Evolutionary conservation across 495 filamentous ascomycete species (phyloP), one percentile per base, ranked within the genome.

Genomic region (Cairneyella variabilis): DNA sequence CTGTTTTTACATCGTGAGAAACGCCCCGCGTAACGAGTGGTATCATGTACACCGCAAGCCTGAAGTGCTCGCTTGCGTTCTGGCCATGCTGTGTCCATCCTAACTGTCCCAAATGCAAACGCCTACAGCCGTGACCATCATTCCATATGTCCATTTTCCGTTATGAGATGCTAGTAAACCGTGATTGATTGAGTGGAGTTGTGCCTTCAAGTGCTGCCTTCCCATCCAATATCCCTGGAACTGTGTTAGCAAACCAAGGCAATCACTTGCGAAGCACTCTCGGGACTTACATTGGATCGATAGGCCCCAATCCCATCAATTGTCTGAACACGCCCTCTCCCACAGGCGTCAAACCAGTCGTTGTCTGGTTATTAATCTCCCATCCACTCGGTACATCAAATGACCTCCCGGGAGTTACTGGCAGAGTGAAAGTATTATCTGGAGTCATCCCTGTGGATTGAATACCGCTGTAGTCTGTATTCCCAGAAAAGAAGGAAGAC

Each of bases 291-390:
- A 63, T 63, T 21, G 60, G 50, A 54, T 63, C 60, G 54, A 62
- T 56, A 0, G 56, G 54, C 32, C 60, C 60, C 8, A 65, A 30
- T 39, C 57, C 60, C 54, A 79, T 70, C 12, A 80, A 65, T n/a
- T 72, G 67, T 47, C 71, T 69, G 14, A 79, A 65, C 16, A 80
- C 66, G 0, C 75, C 73, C 21, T 79, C 71, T 3, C 69, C 68
- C 1, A 73, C 69, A 23, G 76, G 75, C 17, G 74, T 77, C 69
- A 79, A 73, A 7, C 67, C 74, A 28, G 52, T 53, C 21, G 53
- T 65, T 1, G 48, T 47, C 40, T 56, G 42, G 16, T 48, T 40
- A 8, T 60, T 53, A 25, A 66, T 63, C 22, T 61, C 58, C 75
- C 71, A 77, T 11, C 68, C 67, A 16, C 56, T 50, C 7, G 71